Evolutionary conservation across 2,329 filamentous ascomycete genomes (phyloP).

Genomic region (Penicillium brevicompactum): DNA sequence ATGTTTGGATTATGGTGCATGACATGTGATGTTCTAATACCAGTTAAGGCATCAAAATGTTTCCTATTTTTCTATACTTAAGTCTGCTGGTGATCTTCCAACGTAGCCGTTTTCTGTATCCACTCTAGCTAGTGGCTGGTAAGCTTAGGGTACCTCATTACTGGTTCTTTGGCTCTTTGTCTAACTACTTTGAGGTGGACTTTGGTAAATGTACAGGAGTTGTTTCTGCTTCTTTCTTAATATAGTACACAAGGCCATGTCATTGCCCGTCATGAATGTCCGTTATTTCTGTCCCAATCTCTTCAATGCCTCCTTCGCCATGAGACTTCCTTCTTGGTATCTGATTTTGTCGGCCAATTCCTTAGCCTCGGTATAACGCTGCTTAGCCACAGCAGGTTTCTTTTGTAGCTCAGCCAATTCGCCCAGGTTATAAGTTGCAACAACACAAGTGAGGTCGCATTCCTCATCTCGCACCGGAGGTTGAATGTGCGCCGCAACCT

Average conservation of each 20-base stretch:
- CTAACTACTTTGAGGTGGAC: background rate
- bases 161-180: background rate
- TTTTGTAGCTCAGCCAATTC: slow-evolving; percentile 79
- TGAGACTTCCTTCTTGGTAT: slow-evolving; percentile 35
- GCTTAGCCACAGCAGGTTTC: slow-evolving; percentile 64
- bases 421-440: slow-evolving; percentile 82
- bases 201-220: slow-evolving; percentile 3
- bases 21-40: slow-evolving; percentile 45
- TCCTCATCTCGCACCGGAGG: slow-evolving; percentile 71
- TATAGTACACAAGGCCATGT: slow-evolving; percentile 19
- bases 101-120: background rate
- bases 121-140: background rate
- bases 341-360: slow-evolving; percentile 55
- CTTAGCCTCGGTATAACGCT: slow-evolving; percentile 69
- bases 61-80: slow-evolving; percentile 33
- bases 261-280: background rate
- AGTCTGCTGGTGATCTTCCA: slow-evolving; percentile 5
- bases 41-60: slow-evolving; percentile 40
- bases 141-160: background rate
- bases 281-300: slow-evolving; percentile 28
- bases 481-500: slow-evolving; percentile 65
- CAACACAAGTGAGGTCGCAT: slow-evolving; percentile 81
- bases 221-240: slow-evolving; percentile 12
- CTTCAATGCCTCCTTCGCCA: slow-evolving; percentile 34
- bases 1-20: slow-evolving; percentile 37